These are phyloP conservation scores for Pythium volutum DNA, from an alignment of 352 stramenopile species.

Conservation along the genomic window DNA sequence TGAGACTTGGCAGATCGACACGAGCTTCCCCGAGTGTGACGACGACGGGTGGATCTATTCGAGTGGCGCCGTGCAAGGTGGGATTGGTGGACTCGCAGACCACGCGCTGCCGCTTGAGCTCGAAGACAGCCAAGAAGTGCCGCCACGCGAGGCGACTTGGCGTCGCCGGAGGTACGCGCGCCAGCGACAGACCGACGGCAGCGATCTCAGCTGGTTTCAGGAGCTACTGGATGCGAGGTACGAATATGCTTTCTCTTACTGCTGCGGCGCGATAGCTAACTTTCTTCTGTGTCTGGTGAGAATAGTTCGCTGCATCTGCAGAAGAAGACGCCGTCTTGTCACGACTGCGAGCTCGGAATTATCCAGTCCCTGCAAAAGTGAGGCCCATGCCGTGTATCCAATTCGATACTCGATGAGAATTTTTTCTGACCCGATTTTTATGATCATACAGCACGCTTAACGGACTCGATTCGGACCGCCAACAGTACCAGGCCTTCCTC, in stretches of 20 bases:
- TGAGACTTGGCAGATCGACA: constrained; percentile 58
- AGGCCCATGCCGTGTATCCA: constrained; percentile 3
- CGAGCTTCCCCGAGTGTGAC: constrained; percentile 45
- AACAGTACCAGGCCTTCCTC: constrained; percentile 60
- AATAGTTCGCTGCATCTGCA: constrained; percentile 52
- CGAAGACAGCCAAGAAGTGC: background rate
- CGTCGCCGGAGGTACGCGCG: constrained; percentile 53
- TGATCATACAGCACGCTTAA: constrained; percentile 34
- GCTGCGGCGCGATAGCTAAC: background rate
- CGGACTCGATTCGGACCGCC: constrained; percentile 38
- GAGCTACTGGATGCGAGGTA: constrained; percentile 81
- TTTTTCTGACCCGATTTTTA: background rate
- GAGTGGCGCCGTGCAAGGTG: background rate
- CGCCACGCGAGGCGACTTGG: constrained; percentile 32
- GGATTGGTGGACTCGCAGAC: constrained; percentile 9
- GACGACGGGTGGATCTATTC: constrained; percentile 75
- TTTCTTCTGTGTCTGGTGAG: constrained; percentile 8
- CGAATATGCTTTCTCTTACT: background rate
- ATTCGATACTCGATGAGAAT: background rate
- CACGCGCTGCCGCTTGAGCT: constrained; percentile 2
- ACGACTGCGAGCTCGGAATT: constrained; percentile 60
- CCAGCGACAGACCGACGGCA: constrained; percentile 68
- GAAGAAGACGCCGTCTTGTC: constrained; percentile 70
- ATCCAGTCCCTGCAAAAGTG: constrained; percentile 58
- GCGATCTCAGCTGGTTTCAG: constrained; percentile 78